A percentile compares a stretch with the other conserved stretches of the same genome.
Conservation (phyloP, 306 rosid species). For the Cucumis cinereus region DNA sequence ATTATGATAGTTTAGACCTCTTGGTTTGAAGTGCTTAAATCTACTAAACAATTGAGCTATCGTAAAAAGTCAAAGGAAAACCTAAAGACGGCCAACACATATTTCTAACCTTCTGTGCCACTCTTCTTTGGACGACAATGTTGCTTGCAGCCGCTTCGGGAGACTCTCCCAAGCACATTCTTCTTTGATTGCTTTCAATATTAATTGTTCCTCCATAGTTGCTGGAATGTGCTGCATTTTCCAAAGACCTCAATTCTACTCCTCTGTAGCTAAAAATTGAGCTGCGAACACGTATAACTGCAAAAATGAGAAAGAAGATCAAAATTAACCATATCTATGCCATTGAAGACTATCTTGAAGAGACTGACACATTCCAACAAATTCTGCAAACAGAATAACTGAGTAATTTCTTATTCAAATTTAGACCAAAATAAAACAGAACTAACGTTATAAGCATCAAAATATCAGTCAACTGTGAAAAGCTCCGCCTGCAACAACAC, state of each 20-base stretch:
- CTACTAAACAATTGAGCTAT: background rate
- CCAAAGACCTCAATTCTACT: constrained; percentile 15
- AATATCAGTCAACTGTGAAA: background rate
- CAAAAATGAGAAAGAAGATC: background rate
- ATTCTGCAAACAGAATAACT: background rate
- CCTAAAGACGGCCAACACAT: background rate
- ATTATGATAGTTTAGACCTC: background rate
- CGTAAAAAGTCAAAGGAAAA: background rate
- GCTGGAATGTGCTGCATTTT: constrained; percentile 56
- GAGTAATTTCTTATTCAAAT: background rate
- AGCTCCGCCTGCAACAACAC: background rate
- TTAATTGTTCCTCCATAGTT: constrained; percentile 55
- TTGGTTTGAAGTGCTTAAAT: background rate
- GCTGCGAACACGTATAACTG: background rate
- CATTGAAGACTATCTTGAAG: background rate
- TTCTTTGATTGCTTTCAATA: constrained; percentile 64
- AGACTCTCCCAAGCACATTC: constrained; percentile 80
- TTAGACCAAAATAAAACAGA: background rate
- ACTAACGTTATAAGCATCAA: background rate
- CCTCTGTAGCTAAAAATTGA: constrained; percentile 8
- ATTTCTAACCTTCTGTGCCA: constrained; percentile 65
- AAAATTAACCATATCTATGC: background rate
- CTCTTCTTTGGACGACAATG: constrained; percentile 67
- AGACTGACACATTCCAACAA: background rate
- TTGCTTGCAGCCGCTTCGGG: constrained; percentile 64